Percentiles rank a stretch among this genome's conserved stretches.
phyloP scores from a whole-genome alignment of 306 rosid genomes.

The Prunus armeniaca region DNA sequence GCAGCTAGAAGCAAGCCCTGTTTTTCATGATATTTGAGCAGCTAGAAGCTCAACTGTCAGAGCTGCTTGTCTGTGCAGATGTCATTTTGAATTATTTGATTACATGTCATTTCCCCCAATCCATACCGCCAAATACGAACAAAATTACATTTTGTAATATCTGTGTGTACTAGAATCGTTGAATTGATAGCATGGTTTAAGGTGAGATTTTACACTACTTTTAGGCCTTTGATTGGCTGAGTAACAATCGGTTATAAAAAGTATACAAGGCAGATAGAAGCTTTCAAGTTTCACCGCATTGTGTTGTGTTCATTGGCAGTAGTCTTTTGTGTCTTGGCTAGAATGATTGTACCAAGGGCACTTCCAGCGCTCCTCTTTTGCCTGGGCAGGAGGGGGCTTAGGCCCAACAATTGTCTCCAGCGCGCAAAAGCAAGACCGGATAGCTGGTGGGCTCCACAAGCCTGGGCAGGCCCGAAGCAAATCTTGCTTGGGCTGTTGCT shows the following conservation, averaged over 20 bases:
- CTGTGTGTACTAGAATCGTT: not conserved
- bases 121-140: not conserved
- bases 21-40: constrained; percentile 50
- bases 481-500: no score
- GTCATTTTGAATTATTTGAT: not conserved
- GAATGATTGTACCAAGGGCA: not conserved
- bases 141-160: constrained; percentile 1
- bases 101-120: constrained; percentile 13
- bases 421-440: no score
- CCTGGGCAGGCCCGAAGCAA: no score
- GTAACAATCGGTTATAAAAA: not conserved
- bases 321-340: not conserved
- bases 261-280: not conserved
- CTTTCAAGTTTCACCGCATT: not conserved
- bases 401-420: no score
- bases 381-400: no score
- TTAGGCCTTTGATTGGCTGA: not conserved
- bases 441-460: no score
- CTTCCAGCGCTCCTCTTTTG: no score
- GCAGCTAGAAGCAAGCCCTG: constrained; percentile 77
- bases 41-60: constrained; percentile 9
- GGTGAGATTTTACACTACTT: not conserved
- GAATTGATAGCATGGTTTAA: constrained; percentile 3
- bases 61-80: constrained; percentile 11
- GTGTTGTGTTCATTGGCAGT: not conserved